Evolutionary conservation across 768 basidiomycete genomes (phyloP).

Genomic region (Lanmaoa rubissima): DNA sequence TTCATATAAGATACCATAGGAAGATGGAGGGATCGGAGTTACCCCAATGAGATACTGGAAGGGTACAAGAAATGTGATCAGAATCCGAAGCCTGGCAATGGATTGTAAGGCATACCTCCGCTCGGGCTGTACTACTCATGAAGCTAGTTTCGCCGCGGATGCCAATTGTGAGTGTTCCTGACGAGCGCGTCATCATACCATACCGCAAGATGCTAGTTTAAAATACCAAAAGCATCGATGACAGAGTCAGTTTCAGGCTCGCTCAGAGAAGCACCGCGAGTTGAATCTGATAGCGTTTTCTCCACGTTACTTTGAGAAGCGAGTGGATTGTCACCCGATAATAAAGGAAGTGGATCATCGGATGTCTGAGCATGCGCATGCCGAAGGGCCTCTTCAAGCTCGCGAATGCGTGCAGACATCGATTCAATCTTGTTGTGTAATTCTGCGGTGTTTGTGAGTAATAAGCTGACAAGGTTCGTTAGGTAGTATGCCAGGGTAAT

Average conservation of each 20-base stretch:
- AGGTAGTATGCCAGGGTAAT: background rate
- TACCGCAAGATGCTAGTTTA: background rate
- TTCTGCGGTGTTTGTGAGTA: slow-evolving; percentile 69
- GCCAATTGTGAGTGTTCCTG: slow-evolving; percentile 60
- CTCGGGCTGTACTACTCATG: slow-evolving; percentile 63
- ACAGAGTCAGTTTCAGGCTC: slow-evolving; percentile 42
- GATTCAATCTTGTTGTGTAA: slow-evolving; percentile 63
- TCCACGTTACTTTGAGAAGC: slow-evolving; percentile 26
- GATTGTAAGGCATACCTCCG: slow-evolving; percentile 50
- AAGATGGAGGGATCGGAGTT: slow-evolving; percentile 2
- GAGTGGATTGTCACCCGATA: slow-evolving; percentile 30
- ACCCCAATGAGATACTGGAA: slow-evolving; percentile 59
- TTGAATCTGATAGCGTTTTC: slow-evolving; percentile 18
- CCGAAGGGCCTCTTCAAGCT: slow-evolving; percentile 59
- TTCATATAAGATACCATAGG: background rate
- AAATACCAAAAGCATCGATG: slow-evolving; percentile 50
- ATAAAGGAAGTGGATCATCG: slow-evolving; percentile 49
- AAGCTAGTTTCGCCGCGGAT: slow-evolving; percentile 53
- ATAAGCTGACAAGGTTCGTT: slow-evolving; percentile 36
- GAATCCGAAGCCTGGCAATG: background rate
- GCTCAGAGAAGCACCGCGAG: background rate
- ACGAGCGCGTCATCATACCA: background rate
- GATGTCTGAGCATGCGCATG: slow-evolving; percentile 47
- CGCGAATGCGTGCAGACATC: slow-evolving; percentile 53
- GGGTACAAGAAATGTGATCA: background rate